These are phyloP conservation scores for Ophidiomyces ophidiicola DNA, from an alignment of 2,329 filamentous ascomycete species.

Conservation along the genomic window DNA sequence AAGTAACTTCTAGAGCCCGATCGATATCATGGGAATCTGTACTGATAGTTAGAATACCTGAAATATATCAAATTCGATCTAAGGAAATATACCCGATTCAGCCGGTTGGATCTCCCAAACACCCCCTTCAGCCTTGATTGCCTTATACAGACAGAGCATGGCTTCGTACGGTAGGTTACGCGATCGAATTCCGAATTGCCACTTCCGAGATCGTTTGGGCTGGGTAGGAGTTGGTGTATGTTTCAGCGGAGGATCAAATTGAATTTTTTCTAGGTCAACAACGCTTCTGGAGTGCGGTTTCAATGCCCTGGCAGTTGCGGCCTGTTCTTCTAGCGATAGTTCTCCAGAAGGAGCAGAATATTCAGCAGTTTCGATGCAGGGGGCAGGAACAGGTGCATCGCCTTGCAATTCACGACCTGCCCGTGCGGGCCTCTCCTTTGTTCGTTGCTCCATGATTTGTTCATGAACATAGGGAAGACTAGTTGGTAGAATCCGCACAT, in stretches of 20 bases:
- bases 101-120: constrained; percentile 58
- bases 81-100: constrained; percentile 26
- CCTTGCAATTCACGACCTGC: constrained; percentile 35
- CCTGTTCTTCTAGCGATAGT: constrained; percentile 55
- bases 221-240: constrained; percentile 39
- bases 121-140: constrained; percentile 73
- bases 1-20: constrained; percentile 24
- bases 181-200: constrained; percentile 96
- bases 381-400: constrained; percentile 6
- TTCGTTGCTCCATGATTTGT: constrained; percentile 62
- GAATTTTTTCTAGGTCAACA: constrained; percentile 51
- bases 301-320: constrained; percentile 65
- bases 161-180: constrained; percentile 91
- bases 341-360: constrained; percentile 14
- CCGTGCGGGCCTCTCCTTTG: constrained; percentile 22
- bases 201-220: constrained; percentile 62
- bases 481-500: constrained; percentile 81
- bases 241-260: constrained; percentile 44
- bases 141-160: constrained; percentile 88
- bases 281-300: constrained; percentile 73
- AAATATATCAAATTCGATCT: constrained; percentile 4
- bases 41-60: not conserved
- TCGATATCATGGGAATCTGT: constrained; percentile 24
- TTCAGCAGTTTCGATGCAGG: constrained; percentile 1
- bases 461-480: constrained; percentile 84